Conservation (phyloP, 805 yeast species). For the Maudiozyma bulderi region DNA sequence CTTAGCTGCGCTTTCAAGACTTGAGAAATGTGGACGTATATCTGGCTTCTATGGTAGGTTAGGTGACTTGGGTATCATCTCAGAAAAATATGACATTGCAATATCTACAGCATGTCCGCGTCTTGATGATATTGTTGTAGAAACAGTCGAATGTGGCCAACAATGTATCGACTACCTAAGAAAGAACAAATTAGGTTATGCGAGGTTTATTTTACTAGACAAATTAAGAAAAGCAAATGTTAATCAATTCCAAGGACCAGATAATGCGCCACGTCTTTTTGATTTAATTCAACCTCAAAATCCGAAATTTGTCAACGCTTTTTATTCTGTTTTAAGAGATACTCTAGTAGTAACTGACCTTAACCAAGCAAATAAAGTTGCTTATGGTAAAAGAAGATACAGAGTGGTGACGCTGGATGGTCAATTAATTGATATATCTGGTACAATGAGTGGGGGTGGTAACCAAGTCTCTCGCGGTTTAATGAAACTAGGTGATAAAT, state of each 20-base stretch:
- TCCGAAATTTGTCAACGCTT: conserved; percentile 70
- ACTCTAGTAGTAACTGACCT: conserved; percentile 79
- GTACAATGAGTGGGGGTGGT: conserved; percentile 98
- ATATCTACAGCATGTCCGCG: conserved; percentile 91
- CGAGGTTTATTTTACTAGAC: conserved; percentile 72
- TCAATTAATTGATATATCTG: conserved; percentile 80
- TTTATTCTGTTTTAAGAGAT: conserved; percentile 76
- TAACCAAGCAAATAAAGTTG: conserved; percentile 75
- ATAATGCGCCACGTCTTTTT: conserved; percentile 67
- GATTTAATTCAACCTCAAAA: conserved; percentile 69
- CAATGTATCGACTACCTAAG: conserved; percentile 76
- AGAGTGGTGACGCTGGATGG: conserved; percentile 93
- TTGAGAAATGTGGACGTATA: conserved; percentile 74
- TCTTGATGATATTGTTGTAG: conserved; percentile 88
- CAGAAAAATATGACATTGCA: conserved; percentile 82
- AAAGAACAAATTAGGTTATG: conserved; percentile 76
- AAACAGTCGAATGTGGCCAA: conserved; percentile 60
- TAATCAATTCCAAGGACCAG: conserved; percentile 57
- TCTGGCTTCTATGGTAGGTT: conserved; percentile 81
- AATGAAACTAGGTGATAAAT: conserved; percentile 39
- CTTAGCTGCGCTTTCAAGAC: conserved; percentile 51
- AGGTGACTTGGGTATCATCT: conserved; percentile 89
- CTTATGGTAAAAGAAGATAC: conserved; percentile 71
- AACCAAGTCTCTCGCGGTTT: conserved; percentile 58
- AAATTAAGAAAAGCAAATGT: conserved; percentile 59